Evolutionary conservation across 352 stramenopile species (phyloP), one percentile per base, ranked within the genome.

Genomic region (Blastocystis sp.): DNA sequence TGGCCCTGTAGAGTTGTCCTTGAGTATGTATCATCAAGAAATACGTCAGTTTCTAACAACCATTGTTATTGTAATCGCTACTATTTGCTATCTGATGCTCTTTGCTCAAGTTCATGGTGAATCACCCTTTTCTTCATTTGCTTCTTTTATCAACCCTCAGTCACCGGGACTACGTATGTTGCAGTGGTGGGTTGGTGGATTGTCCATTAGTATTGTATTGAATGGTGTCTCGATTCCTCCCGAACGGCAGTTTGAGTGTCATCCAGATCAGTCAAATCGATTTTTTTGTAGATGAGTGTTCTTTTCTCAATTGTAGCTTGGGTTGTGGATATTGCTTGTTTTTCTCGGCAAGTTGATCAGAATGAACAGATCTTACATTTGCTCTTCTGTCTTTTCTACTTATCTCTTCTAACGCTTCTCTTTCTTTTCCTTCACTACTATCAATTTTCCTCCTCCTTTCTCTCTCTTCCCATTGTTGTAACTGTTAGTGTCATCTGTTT

Each of bases 81-180:
- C 7, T 17, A 27, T 68, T 37, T 84, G 48, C 56, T 84, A 69
- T 68, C 11, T 84, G 53, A 27, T 42, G 15, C 5, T 68, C 2
- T 84, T 68, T 48, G n/a, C 30, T 17, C 3, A 54, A 22, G 37
- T 51, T 44, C 73, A 68, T 60, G 30, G 53, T 11, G 73, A 84
- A 68, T 84, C 73, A 5, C 73, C 53, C n/a, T 84, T 84, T 37
- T 37, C 48, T n/a, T 84, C 73, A 6, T 30, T 64, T 9, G 5
- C 27, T 17, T 37, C n/a, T 6, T 54, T 53, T 3, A n/a, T 84
- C 15, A 33, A 54, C 30, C 44, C 73, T 19, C 64, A 66, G 53
- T 84, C 73, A 5, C 44, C 73, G 2, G 53, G 53, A 7, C 24
- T 53, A 13, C 51, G 73, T 3, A 44, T 84, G n/a, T 7, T 68